Percentiles rank a stretch among this genome's conserved stretches.
These are phyloP conservation scores for Dictyostelium intermedium DNA, from an alignment of 78 protist genomes.

Conservation along the genomic window DNA sequence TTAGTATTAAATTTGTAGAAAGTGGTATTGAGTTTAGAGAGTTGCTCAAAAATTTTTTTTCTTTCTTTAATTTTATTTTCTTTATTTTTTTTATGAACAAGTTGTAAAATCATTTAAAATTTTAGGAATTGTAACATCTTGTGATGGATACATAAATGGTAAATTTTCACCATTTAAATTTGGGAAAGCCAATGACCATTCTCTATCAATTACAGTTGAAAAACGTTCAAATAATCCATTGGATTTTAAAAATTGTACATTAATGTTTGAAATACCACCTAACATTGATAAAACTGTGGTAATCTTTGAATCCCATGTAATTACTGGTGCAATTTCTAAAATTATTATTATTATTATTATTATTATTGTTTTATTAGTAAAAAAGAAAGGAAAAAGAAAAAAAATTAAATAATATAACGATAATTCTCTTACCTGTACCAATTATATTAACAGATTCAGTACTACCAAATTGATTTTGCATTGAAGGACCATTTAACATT, in stretches of 20 bases:
- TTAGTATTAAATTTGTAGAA: too few species aligned
- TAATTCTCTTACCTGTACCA: slow-evolving; percentile 12
- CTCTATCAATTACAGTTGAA: slow-evolving; percentile 38
- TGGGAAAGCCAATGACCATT: slow-evolving; percentile 55
- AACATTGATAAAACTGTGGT: slow-evolving; percentile 56
- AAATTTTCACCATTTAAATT: slow-evolving; percentile 40
- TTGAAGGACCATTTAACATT: slow-evolving; percentile 61
- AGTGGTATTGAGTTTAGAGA: too few species aligned
- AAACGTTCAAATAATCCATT: slow-evolving; percentile 22
- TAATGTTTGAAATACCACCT: slow-evolving; percentile 59
- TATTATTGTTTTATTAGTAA: too few species aligned
- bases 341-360: too few species aligned
- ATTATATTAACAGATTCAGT: slow-evolving; percentile 51
- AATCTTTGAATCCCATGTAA: slow-evolving; percentile 82
- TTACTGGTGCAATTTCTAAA: slow-evolving; percentile 37
- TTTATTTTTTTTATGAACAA: slow-evolving; percentile 8
- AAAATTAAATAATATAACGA: not conserved
- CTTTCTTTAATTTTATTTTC: not conserved
- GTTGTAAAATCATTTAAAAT: slow-evolving; percentile 34
- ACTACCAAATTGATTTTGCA: slow-evolving; percentile 81
- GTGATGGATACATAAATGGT: slow-evolving; percentile 25
- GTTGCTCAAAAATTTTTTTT: too few species aligned
- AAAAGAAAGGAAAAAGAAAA: too few species aligned
- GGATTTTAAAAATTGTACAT: not conserved
- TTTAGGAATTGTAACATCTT: not conserved